Base-by-base conservation (phyloP, 23 red algal species). In the Rhodosorus marinus region DNA sequence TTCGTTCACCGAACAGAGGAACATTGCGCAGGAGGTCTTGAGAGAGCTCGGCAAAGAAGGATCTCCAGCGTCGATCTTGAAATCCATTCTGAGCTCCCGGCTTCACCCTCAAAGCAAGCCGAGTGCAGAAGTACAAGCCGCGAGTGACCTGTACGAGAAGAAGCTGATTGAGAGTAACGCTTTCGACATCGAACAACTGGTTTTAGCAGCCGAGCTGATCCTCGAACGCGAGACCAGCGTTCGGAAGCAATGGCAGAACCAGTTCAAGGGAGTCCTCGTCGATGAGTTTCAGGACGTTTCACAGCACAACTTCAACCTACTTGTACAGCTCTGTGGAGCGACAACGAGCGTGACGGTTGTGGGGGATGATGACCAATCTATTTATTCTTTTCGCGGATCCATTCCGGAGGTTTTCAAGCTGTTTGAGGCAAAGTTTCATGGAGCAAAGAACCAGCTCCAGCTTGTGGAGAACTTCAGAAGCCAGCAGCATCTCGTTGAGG, bases 221-320 rank as follows among this genome's bases (percentile, higher is more conserved):
- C 15, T 43, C 15, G 15, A 5, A 20, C 4, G 21, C 6, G n/a
- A 14, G 5, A 29, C 23, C 5, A 5, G 25, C 15, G 29, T 63
- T 17, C 15, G 35, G 5, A n/a, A 17, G 19, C 8, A 4, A 17
- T 8, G 49, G 29, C 3, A 6, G 5, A 31, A 24, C 23, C 58
- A 49, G 21, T 63, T 51, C 53, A 4, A 7, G 0, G 29, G 43
- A 52, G 58, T 63, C 58, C 58, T 63, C 17, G 58, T 63, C 8
- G 58, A 63, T 63, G 58, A 63, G 33, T 63, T 63, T 63, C 58
- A 63, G 35, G 58, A 63, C 35, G 24, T 63, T 24, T 30, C 58
- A 23, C 31, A 41, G 4, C 15, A 41, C 5, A 25, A 63, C 20
- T 46, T 63, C 29, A 34, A 51, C 21, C 49, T 63, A 49, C 53